Evolutionary conservation across 805 yeast species (phyloP), one percentile per base, ranked within the genome.

Genomic region (Yarrowia keelungensis): DNA sequence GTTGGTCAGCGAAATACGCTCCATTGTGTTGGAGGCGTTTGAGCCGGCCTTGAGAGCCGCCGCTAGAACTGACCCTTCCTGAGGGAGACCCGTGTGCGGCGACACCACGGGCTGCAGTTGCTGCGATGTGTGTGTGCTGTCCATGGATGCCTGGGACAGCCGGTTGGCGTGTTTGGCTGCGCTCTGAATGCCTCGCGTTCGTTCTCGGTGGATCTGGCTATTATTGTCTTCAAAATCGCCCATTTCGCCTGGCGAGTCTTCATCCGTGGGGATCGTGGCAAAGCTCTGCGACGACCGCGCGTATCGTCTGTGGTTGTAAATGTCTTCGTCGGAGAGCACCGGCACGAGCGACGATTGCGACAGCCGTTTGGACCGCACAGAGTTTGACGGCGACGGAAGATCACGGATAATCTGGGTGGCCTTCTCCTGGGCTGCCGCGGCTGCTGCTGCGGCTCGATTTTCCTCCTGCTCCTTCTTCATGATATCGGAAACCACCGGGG

Each of bases 11-110:
- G 54, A 39, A 10, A 62, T 62, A 7, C 67, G 67, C 56, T 62
- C 56, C 67, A 62, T 62, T 10, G 67, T 62, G 56, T 26, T 39
- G 15, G 56, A 47, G 12, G 67, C 67, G 38, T 62, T 47, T n/a
- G 67, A 49, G 45, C 67, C 67, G 10, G 67, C 67, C 47, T 49
- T 47, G 47, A 62, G 54, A 8, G 67, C 67, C 14, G 67, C 67
- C 2, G 67, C 67, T 22, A 62, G 47, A 15, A 62, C 67, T 12
- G 67, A 62, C 26, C 56, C 56, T 47, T 45, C 65, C 65, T 59
- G 65, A 26, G 65, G 65, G 32, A 59, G 51, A 11, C 65, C 65
- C 2, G 65, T 59, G 42, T 59, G 65, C 42, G 65, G 65, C 41
- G 65, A 59, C 35, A 43, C 65, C 16, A 59, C 65, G 8, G 51